Evolutionary conservation across 148 eudicot species (phyloP), one percentile per base, ranked within the genome.

Genomic region (Heliosperma pusillum): DNA sequence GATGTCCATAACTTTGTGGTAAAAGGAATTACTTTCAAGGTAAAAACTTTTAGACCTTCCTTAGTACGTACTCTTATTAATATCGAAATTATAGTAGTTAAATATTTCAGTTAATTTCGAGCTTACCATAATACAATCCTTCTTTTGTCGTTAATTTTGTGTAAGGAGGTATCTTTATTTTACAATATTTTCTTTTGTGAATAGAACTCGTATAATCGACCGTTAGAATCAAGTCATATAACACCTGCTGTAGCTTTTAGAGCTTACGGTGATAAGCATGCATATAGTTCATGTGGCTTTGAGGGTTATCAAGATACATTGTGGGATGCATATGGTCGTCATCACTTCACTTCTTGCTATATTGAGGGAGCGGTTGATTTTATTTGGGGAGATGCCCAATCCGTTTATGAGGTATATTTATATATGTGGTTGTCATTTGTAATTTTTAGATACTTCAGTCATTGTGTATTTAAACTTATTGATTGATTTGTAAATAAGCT

Each of bases 291-390:
- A 7, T 83, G 89, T 52, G 81, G 75, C 0, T 81, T 86, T 27
- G 27, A 70, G 25, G 86, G 89, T 30, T 77, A 82, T 61, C 86
- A 86, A 77, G 89, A 83, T 52, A 86, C 88, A 0, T 70, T 86
- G 29, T 81, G 75, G 78, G 86, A 77, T 44, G 73, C 15, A 0
- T 2, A 0, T 10, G 89, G 89, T 74, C 76, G 83, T 6, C 86
- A 81, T 69, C 79, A 79, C 77, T 86, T 44, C 71, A 66, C 65
- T 3, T 77, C 80, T 33, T 81, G 89, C 69, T 75, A 72, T 33
- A 77, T 86, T 21, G 80, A 83, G 58, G 89, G 89, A 0, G 81
- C 80, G 0, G 60, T 72, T 0, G 89, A 86, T 78, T 86, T 86
- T 42, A 86, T 86, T 5, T 83, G 83, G 81, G 89, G 89, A 0